These are phyloP conservation scores for Podospora comata DNA, from an alignment of 495 filamentous ascomycete genomes.

Conservation along the genomic window DNA sequence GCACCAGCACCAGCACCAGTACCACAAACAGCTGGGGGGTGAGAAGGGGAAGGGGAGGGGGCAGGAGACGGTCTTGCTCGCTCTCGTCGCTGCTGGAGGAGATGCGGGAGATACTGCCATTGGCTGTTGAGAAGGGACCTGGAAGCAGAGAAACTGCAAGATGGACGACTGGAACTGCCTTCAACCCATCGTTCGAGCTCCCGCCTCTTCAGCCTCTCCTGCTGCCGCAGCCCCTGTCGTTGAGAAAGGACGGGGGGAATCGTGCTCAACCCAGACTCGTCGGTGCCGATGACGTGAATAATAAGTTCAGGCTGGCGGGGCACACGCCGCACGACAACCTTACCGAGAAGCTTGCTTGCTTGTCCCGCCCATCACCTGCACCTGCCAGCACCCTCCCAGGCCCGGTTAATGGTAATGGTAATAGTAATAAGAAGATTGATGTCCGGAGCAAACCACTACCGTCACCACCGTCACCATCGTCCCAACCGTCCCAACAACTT, in stretches of 20 bases:
- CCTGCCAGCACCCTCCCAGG: background rate
- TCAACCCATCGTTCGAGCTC: background rate
- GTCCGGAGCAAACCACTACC: background rate
- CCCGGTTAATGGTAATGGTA: slow-evolving; percentile 1
- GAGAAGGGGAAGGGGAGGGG: background rate
- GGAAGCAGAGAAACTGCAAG: background rate
- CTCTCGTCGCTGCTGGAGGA: slow-evolving; percentile 4
- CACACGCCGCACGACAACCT: slow-evolving; percentile 15
- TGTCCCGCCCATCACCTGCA: slow-evolving; percentile 9
- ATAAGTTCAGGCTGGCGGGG: slow-evolving; percentile 7
- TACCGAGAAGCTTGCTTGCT: slow-evolving; percentile 11
- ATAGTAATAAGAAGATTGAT: slow-evolving; percentile 9
- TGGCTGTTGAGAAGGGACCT: background rate
- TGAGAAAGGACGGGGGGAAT: background rate
- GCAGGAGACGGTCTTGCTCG: slow-evolving; percentile 4
- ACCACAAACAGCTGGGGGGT: background rate
- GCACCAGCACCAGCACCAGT: slow-evolving; percentile 6
- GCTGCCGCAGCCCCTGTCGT: background rate
- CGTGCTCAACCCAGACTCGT: background rate
- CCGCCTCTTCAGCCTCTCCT: background rate
- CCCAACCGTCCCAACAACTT: background rate
- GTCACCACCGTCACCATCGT: background rate
- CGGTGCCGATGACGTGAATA: background rate
- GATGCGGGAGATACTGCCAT: background rate
- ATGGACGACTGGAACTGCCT: background rate